These are phyloP conservation scores for Madurella fahalii DNA, from an alignment of 2,329 filamentous ascomycete species.

Conservation along the genomic window DNA sequence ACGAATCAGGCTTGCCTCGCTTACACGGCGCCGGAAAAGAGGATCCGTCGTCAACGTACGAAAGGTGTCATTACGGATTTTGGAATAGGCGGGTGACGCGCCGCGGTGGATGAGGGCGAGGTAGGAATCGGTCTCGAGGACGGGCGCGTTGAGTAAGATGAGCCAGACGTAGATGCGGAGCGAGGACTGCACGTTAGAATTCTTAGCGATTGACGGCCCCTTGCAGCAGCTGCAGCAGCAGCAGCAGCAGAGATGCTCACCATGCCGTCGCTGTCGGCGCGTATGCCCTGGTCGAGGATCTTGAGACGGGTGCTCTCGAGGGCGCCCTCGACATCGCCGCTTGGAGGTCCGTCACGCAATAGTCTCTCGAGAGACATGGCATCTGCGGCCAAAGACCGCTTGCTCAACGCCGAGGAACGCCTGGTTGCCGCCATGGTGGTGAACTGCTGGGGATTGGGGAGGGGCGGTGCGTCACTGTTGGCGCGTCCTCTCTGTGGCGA, in stretches of 20 bases:
- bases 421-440: conserved; percentile 26
- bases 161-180: conserved; percentile 95
- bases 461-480: conserved; percentile 62
- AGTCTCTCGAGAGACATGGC: conserved; percentile 66
- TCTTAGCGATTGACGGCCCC: conserved; percentile 6
- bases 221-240: not conserved
- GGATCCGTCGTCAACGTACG: conserved; percentile 94
- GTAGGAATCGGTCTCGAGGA: conserved; percentile 82
- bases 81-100: conserved; percentile 89
- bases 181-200: conserved; percentile 60
- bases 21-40: conserved; percentile 92
- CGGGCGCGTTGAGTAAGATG: conserved; percentile 81
- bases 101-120: conserved; percentile 87
- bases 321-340: conserved; percentile 62
- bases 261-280: conserved; percentile 77
- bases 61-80: conserved; percentile 98
- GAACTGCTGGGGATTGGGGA: conserved; percentile 26
- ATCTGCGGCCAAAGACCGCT: conserved; percentile 48
- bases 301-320: conserved; percentile 69
- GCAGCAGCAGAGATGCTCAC: conserved; percentile 40
- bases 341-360: conserved; percentile 73
- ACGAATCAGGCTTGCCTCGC: conserved; percentile 89
- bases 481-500: conserved; percentile 59
- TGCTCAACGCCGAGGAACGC: conserved; percentile 38
- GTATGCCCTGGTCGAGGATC: conserved; percentile 69